Percentiles rank a stretch among this genome's conserved stretches.
These are phyloP conservation scores for Fallopia convolvulus DNA, from an alignment of 148 eudicot genomes.

Conservation along the genomic window DNA sequence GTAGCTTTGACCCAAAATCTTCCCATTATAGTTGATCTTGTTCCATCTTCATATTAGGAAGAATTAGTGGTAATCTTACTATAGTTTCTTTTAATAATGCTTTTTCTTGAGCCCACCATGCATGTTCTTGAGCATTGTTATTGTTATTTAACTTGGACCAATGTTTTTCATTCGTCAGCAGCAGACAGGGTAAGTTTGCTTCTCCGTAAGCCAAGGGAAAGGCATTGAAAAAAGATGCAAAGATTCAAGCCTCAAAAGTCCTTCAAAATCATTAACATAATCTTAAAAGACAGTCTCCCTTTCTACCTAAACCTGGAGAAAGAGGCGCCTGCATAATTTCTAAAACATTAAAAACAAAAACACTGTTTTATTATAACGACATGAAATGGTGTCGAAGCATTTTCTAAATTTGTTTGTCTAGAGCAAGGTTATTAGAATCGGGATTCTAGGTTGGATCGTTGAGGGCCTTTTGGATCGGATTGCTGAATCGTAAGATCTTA, in stretches of 20 bases:
- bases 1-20: background rate
- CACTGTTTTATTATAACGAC: background rate
- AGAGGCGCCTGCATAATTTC: background rate
- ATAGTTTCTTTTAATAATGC: no score
- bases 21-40: background rate
- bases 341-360: background rate
- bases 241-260: background rate
- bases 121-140: background rate
- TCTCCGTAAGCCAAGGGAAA: constrained; percentile 1
- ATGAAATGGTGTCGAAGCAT: background rate
- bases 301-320: constrained; percentile 1
- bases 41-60: background rate
- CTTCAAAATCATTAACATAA: constrained; percentile 8
- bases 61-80: background rate
- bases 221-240: background rate
- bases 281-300: background rate
- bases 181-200: constrained; percentile 3
- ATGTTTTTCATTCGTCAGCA: constrained; percentile 1
- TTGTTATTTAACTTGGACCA: background rate
- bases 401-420: background rate
- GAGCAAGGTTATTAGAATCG: no score
- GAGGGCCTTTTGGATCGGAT: no score
- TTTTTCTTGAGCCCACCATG: background rate
- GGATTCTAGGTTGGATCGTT: no score
- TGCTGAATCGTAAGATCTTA: no score